Conservation (phyloP, 345 rosid genomes). For the Streptanthus diversifolius region DNA sequence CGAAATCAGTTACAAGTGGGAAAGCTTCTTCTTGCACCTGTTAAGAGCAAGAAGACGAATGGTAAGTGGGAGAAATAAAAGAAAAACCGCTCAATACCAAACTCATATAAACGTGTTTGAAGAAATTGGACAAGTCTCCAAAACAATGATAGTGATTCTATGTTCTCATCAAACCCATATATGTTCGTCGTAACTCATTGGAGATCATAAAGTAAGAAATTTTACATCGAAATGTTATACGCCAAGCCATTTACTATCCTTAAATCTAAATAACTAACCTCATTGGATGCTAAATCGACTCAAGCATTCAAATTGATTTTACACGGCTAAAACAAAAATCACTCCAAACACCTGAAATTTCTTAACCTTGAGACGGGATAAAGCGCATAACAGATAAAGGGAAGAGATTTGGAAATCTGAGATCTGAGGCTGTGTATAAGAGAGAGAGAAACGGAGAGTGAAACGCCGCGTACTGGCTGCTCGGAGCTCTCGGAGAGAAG, state of each 20-base stretch:
- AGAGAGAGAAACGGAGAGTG: constrained; percentile 8
- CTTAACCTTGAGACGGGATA: constrained; percentile 14
- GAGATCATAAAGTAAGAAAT: no score
- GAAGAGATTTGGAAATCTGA: neutral
- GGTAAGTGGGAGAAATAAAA: no score
- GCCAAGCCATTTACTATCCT: neutral
- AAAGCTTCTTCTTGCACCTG: neutral
- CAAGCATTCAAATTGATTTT: neutral
- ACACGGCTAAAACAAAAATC: no score
- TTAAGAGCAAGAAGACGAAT: neutral
- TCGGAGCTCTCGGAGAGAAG: neutral
- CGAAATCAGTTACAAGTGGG: neutral
- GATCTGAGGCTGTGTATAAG: neutral
- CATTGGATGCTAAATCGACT: neutral
- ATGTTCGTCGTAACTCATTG: neutral
- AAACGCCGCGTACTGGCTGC: constrained; percentile 13
- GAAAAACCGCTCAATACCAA: neutral
- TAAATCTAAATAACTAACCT: constrained; percentile 2
- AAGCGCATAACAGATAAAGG: neutral
- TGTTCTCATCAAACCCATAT: no score
- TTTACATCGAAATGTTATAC: no score
- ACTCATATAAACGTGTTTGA: neutral
- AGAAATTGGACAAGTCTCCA: neutral
- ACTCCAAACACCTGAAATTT: neutral
- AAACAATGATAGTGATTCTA: neutral